These are phyloP conservation scores for Mycena indigotica DNA, from an alignment of 768 basidiomycete genomes.

Conservation along the genomic window DNA sequence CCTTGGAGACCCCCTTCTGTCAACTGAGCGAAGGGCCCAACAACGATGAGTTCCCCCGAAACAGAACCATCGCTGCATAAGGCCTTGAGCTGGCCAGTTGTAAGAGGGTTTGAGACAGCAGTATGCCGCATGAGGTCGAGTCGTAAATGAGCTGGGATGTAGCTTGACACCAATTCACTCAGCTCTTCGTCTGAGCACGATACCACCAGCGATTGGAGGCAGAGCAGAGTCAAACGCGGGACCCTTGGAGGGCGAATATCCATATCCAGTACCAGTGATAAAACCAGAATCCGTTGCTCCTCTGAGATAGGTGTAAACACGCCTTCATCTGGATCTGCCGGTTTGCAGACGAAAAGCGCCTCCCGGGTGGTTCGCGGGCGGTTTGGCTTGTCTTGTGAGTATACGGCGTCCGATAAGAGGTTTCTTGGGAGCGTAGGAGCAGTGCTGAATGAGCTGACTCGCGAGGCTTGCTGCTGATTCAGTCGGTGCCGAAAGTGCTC, in stretches of 20 bases:
- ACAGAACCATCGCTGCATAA: slow-evolving; percentile 56
- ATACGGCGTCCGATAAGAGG: slow-evolving; percentile 26
- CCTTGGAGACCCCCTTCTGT: slow-evolving; percentile 37
- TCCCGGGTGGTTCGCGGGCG: slow-evolving; percentile 10
- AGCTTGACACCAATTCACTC: slow-evolving; percentile 42
- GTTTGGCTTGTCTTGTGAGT: slow-evolving; percentile 11
- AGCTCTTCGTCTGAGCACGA: slow-evolving; percentile 46
- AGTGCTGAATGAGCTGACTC: slow-evolving; percentile 33
- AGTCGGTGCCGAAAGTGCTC: slow-evolving; percentile 71
- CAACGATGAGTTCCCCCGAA: slow-evolving; percentile 65
- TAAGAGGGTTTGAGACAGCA: slow-evolving; percentile 60
- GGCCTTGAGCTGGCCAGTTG: slow-evolving; percentile 48
- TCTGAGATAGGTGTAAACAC: slow-evolving; percentile 31
- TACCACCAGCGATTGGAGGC: slow-evolving; percentile 51
- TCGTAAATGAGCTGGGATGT: slow-evolving; percentile 60
- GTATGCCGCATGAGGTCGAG: slow-evolving; percentile 59
- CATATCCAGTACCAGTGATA: slow-evolving; percentile 49
- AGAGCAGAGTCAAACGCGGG: slow-evolving; percentile 59
- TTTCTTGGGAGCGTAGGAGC: slow-evolving; percentile 49
- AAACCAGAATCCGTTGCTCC: slow-evolving; percentile 57
- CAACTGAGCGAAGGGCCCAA: slow-evolving; percentile 54
- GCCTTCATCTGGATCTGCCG: slow-evolving; percentile 49
- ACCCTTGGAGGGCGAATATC: slow-evolving; percentile 31
- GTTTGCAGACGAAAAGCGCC: slow-evolving; percentile 22
- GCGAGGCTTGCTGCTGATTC: slow-evolving; percentile 38